Base-by-base conservation (phyloP, 805 yeast species). In the Candida adriatica region DNA sequence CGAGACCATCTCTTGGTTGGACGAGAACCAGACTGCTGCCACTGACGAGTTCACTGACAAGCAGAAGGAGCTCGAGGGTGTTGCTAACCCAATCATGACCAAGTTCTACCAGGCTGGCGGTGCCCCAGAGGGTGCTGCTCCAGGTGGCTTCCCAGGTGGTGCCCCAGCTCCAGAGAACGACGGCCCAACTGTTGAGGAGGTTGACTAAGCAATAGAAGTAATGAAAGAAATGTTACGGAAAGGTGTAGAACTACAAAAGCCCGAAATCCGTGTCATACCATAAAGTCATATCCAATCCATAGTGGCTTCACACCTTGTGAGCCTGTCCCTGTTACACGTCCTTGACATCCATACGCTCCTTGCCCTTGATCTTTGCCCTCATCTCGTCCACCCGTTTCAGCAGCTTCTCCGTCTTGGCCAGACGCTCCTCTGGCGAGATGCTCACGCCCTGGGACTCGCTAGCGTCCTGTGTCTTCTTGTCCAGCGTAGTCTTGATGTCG, bases 81-180 rank as follows among this genome's bases (percentile, higher is more conserved):
- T 80, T 65, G 95, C 95, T 49, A 88, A 88, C 75, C 96, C 96
- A 64, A 85, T 88, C 68, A 81, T 88, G 86, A 75, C 86, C 62
- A 86, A 88, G 75, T 86, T 92, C 75, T 90, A 90, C 79, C 92
- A 84, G 65, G 94, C 87, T 62, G 94, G 86, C 62, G 95, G 84
- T 64, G 80, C 79, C 46, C 78, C 81, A 55, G 82, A 73, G 48
- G 85, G 42, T 34, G 51, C 41, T 38, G 48, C 77, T 54, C 70
- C 68, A 48, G 72, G 71, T 52, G 68, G 72, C 41, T 58, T 58
- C 63, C 70, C 63, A 49, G 81, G 79, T 54, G 74, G 68, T 48
- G 73, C 68, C 37, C 63, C 63, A 44, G 68, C 64, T 41, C 61
- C 67, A 48, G 63, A 61, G 45, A 64, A 62, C 35, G 70, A 62